phyloP scores from a whole-genome alignment of 129 eudicot species.

The Glebionis coronaria region DNA sequence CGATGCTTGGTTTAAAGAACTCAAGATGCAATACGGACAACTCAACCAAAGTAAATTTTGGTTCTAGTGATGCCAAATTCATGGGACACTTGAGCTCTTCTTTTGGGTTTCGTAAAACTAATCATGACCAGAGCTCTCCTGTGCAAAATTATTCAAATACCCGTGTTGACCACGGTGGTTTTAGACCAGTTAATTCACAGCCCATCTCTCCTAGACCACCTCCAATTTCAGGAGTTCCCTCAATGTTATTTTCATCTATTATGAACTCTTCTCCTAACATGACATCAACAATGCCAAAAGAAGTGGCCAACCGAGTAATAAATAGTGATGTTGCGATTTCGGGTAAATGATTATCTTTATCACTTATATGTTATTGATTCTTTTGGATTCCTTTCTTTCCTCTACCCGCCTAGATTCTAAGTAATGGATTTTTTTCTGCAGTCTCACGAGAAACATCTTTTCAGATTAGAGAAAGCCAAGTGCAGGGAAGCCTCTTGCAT shows the following conservation, averaged over 20 bases:
- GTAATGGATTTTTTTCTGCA: slow-evolving; percentile 20
- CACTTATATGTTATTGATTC: slow-evolving; percentile 3
- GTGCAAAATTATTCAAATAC: neutral
- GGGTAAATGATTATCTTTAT: slow-evolving; percentile 32
- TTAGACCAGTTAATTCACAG: slow-evolving; percentile 25
- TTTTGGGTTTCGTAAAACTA: neutral
- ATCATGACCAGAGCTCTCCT: neutral
- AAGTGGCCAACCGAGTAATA: slow-evolving; percentile 24
- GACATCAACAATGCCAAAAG: slow-evolving; percentile 28
- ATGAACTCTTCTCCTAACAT: slow-evolving; percentile 26
- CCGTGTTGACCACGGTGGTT: slow-evolving; percentile 23
- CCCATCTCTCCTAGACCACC: slow-evolving; percentile 26
- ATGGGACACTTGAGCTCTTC: no score
- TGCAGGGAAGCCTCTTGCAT: slow-evolving; percentile 18
- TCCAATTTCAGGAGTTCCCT: slow-evolving; percentile 18
- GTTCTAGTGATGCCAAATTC: neutral
- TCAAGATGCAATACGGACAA: slow-evolving; percentile 16
- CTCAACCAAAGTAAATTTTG: slow-evolving; percentile 12
- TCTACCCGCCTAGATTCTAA: slow-evolving; percentile 14
- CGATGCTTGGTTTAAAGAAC: slow-evolving; percentile 26
- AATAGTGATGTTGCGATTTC: slow-evolving; percentile 24
- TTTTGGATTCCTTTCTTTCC: slow-evolving; percentile 7
- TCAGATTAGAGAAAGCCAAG: slow-evolving; percentile 18
- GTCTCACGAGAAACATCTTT: slow-evolving; percentile 28
- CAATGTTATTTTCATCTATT: slow-evolving; percentile 29